Conservation (phyloP, 2,329 filamentous ascomycete species). For the Fusarium napiforme region DNA sequence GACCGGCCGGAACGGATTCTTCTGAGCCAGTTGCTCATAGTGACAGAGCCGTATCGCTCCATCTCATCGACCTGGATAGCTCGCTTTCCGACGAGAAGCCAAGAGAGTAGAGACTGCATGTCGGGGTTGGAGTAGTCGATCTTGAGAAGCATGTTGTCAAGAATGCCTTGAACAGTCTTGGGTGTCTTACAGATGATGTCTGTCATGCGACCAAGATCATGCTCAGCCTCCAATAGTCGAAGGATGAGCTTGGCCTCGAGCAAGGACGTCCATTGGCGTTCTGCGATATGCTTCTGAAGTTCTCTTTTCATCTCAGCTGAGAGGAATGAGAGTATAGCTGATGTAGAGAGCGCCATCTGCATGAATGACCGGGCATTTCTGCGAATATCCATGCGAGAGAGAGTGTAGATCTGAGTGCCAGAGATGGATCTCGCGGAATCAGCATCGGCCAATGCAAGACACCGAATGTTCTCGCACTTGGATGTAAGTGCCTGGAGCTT, state of each 20-base stretch:
- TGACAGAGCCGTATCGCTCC: neutral
- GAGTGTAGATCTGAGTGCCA: neutral
- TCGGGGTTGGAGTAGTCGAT: neutral
- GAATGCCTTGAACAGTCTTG: neutral
- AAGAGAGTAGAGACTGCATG: neutral
- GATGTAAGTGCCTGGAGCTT: neutral
- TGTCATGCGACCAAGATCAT: neutral
- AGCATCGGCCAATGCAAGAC: neutral
- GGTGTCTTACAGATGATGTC: neutral
- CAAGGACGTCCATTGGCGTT: neutral
- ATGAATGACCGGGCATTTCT: neutral
- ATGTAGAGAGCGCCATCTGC: neutral
- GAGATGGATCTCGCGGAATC: neutral
- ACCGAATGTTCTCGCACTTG: neutral
- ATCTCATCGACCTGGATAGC: neutral
- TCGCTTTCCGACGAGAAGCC: neutral
- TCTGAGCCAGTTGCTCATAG: conserved; percentile 1
- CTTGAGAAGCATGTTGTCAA: neutral
- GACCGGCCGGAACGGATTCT: conserved; percentile 1
- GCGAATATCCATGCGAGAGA: neutral
- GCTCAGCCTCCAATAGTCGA: neutral
- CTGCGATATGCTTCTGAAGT: neutral
- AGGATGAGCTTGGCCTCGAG: neutral
- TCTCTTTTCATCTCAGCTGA: neutral
- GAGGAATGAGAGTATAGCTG: neutral